Evolutionary conservation across 306 rosid genomes (phyloP), one percentile per base, ranked within the genome.

Genomic region (Boehmeria nivea): DNA sequence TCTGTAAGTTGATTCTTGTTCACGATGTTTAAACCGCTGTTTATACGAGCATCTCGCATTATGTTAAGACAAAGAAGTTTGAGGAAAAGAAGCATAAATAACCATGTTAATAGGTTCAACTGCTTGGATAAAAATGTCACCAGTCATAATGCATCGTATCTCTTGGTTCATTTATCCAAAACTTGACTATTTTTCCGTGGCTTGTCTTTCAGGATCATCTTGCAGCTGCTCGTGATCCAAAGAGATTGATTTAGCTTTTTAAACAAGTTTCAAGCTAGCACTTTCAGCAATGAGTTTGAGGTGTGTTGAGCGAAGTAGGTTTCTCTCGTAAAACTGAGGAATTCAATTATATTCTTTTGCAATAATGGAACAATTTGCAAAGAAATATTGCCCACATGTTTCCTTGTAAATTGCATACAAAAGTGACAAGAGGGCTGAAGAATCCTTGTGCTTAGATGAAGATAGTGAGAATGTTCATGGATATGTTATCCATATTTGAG

Each of bases 141-240:
- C 8, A 31, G 9, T 31, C 36, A 4, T 31, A 31, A 1, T 31
- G 36, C 38, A n/a, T n/a, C n/a, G n/a, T 6, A 27, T 34, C 1
- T 18, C 6, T 54, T 19, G 45, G 36, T 21, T n/a, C n/a, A 10
- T 31, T 31, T 31, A 31, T 31, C 36, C 36, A 31, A 31, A 31
- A 10, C 19, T 38, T 51, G n/a, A n/a, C n/a, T n/a, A n/a, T n/a
- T n/a, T n/a, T n/a, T 23, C 24, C 63, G 7, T 43, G 25, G 8
- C 31, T 34, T 59, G 68, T 73, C 28, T 61, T 85, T 72, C 60
- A 93, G 99, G 99, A 87, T 64, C 99, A 93, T 70, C 25, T 93
- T 72, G 51, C 87, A 40, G 79, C 99, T 10, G 59, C 89, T 58
- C 99, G 95, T 17, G 99, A 87, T 69, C 73, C 89, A 26, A 91